phyloP scores from a whole-genome alignment of 2,329 filamentous ascomycete species.

The Penicillium rolfsii region DNA sequence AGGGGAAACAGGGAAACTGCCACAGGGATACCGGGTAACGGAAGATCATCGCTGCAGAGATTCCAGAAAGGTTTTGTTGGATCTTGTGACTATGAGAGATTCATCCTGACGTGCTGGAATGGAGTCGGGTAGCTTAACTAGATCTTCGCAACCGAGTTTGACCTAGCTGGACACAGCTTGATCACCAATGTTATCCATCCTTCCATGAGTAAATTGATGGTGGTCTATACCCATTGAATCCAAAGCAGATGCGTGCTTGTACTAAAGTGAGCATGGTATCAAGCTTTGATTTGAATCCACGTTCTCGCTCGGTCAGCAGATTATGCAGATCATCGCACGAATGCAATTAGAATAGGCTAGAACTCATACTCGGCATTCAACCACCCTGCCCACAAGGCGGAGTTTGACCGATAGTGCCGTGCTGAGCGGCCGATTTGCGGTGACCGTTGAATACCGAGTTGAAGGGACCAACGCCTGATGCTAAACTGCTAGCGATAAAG shows the following conservation, averaged over 20 bases:
- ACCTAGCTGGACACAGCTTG: background rate
- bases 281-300: background rate
- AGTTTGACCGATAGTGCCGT: slow-evolving; percentile 50
- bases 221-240: background rate
- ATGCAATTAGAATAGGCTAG: slow-evolving; percentile 1
- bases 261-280: background rate
- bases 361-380: slow-evolving; percentile 28
- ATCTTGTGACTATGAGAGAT: background rate
- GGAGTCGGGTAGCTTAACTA: background rate
- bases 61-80: background rate
- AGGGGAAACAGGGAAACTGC: background rate
- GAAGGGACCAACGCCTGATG: slow-evolving; percentile 31
- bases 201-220: background rate
- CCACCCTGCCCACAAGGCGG: slow-evolving; percentile 55
- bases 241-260: background rate
- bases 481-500: slow-evolving; percentile 40
- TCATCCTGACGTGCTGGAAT: background rate
- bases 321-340: slow-evolving; percentile 3
- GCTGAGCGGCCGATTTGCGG: slow-evolving; percentile 38
- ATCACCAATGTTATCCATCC: background rate
- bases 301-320: background rate
- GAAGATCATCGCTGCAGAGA: background rate
- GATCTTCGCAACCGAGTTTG: background rate
- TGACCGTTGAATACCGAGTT: slow-evolving; percentile 29
- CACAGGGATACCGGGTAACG: slow-evolving; percentile 4